A percentile compares a stretch with the other conserved stretches of the same genome.
Evolutionary conservation across 257 asterid genomes (phyloP).

Genomic region (Osmanthus fragrans): DNA sequence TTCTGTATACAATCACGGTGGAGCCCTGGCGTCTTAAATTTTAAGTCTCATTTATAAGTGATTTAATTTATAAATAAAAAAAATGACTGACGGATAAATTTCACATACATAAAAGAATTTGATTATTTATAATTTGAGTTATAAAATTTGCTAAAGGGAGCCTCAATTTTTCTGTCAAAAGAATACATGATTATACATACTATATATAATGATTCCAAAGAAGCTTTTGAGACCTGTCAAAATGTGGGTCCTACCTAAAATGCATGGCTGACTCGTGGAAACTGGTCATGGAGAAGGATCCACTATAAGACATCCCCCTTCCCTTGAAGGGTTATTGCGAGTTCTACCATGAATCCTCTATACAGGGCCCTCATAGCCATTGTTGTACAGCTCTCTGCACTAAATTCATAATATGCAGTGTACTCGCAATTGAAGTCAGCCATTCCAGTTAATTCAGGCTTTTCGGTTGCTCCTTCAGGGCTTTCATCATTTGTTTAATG

Average conservation of each 20-base stretch:
- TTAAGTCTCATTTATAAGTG: too few relatives aligned
- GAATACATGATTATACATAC: too few relatives aligned
- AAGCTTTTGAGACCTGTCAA: conserved; percentile 16
- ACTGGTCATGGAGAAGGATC: not conserved
- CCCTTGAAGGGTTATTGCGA: not conserved
- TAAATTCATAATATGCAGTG: conserved; percentile 25
- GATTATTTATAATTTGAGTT: too few relatives aligned
- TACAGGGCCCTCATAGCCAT: conserved; percentile 12
- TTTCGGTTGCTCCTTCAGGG: not conserved
- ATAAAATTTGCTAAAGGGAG: too few relatives aligned
- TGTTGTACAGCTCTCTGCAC: not conserved
- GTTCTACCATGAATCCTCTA: conserved; percentile 3
- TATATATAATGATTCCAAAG: not conserved
- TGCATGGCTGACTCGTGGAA: conserved; percentile 35
- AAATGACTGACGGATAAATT: too few relatives aligned
- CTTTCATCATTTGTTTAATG: too few relatives aligned
- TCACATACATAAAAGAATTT: too few relatives aligned
- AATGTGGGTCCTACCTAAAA: conserved; percentile 18
- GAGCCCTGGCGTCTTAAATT: too few relatives aligned
- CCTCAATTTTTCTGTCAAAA: too few relatives aligned
- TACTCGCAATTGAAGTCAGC: conserved; percentile 22
- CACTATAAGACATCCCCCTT: conserved; percentile 18
- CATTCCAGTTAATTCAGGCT: not conserved
- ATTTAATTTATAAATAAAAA: too few relatives aligned
- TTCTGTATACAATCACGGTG: too few relatives aligned